Base-by-base conservation (phyloP, 345 rosid species). In the Syzygium oleosum region DNA sequence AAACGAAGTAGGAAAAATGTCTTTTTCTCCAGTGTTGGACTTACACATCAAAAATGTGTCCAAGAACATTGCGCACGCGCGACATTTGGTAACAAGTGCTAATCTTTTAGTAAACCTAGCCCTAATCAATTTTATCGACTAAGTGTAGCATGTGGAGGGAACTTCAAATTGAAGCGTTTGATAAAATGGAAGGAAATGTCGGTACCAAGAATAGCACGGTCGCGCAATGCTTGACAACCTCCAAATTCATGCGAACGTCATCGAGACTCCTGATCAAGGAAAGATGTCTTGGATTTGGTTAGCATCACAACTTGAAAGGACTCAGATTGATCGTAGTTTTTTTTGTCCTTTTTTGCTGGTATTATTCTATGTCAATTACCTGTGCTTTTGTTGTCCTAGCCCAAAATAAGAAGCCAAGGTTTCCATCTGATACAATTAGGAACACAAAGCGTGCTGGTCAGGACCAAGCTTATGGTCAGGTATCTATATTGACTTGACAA, bases 371-470 rank as follows among this genome's bases (percentile, higher is more conserved):
- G 4, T 7, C 58, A 17, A 12, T 78, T 91, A 94, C 99, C 99
- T 95, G 90, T 97, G 99, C 84, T 93, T 97, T 91, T 95, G 99
- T 85, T 93, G 95, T 54, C 99, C 98, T 31, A 97, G 95, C 22
- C 99, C 98, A 88, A 97, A 97, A 87, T 96, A 97, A 27, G 96
- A 34, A 84, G 99, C 99, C 92, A 97, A 89, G 88, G 94, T 94
- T 79, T 98, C 99, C 99, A 97, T 95, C 99, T 95, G 58, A 73
- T 68, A 34, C 83, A 73, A 73, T 19, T 38, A 21, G 49, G 49
- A 73, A 73, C 15, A 38, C 49, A 73, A 1, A 73, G 83, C 83
- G 1, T 4, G 83, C 19, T 22, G 65, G 79, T 43, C 85, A 89
- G 15, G 83, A 12, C 41, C 61, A 27, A 19, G 6, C 6, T 22